phyloP scores from a whole-genome alignment of 2,329 filamentous ascomycete genomes.

The Venturiaceae sp. region DNA sequence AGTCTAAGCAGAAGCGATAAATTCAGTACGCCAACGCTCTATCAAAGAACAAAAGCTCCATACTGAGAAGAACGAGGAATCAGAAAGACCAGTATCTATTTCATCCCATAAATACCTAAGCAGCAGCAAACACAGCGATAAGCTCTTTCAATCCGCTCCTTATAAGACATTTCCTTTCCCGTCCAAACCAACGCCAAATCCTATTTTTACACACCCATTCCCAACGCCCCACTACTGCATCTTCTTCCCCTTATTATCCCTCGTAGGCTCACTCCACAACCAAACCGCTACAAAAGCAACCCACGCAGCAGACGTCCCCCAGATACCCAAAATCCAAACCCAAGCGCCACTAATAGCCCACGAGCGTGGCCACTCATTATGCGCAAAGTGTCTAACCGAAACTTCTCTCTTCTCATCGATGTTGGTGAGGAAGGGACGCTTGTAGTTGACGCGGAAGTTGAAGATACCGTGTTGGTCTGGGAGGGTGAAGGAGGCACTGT shows the following conservation, averaged over 20 bases:
- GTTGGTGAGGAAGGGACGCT: slow-evolving; percentile 81
- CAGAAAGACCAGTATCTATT: no score
- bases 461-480: slow-evolving; percentile 99
- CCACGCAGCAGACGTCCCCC: slow-evolving; percentile 75
- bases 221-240: slow-evolving; percentile 23
- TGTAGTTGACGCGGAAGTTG: slow-evolving; percentile 96
- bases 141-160: background rate
- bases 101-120: no score
- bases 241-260: slow-evolving; percentile 39
- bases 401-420: slow-evolving; percentile 93
- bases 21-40: no score
- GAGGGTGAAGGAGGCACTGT: slow-evolving; percentile 64
- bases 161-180: no score
- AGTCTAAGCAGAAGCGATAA: no score
- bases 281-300: slow-evolving; percentile 77
- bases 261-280: slow-evolving; percentile 64
- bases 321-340: slow-evolving; percentile 89
- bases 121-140: no score
- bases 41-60: no score
- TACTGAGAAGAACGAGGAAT: no score
- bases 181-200: background rate
- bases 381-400: slow-evolving; percentile 90
- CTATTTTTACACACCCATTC: background rate
- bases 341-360: slow-evolving; percentile 84
- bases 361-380: slow-evolving; percentile 91